These are phyloP conservation scores for Microcyclospora pomicola DNA, from an alignment of 2,329 filamentous ascomycete species.

Conservation along the genomic window DNA sequence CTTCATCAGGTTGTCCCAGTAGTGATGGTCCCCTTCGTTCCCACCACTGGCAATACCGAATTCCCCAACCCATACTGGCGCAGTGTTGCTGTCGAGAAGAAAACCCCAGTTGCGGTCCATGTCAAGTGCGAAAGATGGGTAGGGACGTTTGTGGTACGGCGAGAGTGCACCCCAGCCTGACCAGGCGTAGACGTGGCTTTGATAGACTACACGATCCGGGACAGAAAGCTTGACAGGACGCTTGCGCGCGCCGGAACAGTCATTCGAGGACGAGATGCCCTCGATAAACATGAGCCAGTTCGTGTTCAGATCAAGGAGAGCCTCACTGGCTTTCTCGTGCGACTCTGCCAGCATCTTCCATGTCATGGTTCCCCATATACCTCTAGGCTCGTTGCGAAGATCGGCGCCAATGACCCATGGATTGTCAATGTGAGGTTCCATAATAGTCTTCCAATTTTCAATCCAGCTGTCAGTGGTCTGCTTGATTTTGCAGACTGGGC, in stretches of 20 bases:
- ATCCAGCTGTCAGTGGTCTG: conserved; percentile 55
- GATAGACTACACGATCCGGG: conserved; percentile 48
- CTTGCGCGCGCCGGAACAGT: conserved; percentile 41
- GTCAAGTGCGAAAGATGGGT: conserved; percentile 46
- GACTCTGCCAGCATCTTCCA: conserved; percentile 52
- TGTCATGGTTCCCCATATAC: conserved; percentile 54
- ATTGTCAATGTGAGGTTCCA: conserved; percentile 45
- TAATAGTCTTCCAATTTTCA: conserved; percentile 50
- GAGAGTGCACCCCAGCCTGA: conserved; percentile 48
- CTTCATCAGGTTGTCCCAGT: conserved; percentile 50
- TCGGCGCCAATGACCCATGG: conserved; percentile 52
- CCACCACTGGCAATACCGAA: conserved; percentile 45
- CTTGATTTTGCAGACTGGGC: conserved; percentile 43
- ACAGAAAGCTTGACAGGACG: conserved; percentile 46
- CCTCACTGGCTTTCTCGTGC: conserved; percentile 49
- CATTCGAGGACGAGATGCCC: conserved; percentile 53
- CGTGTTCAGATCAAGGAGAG: conserved; percentile 43
- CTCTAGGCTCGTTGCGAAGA: conserved; percentile 55
- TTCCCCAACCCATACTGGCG: conserved; percentile 57
- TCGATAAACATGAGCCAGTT: conserved; percentile 57
- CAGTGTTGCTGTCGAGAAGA: conserved; percentile 40
- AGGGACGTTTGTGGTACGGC: conserved; percentile 46
- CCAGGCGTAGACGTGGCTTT: conserved; percentile 55
- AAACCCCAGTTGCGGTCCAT: conserved; percentile 56
- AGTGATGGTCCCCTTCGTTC: conserved; percentile 44